These are phyloP conservation scores for Fusarium illudens DNA, from an alignment of 2,329 filamentous ascomycete species.

Conservation along the genomic window DNA sequence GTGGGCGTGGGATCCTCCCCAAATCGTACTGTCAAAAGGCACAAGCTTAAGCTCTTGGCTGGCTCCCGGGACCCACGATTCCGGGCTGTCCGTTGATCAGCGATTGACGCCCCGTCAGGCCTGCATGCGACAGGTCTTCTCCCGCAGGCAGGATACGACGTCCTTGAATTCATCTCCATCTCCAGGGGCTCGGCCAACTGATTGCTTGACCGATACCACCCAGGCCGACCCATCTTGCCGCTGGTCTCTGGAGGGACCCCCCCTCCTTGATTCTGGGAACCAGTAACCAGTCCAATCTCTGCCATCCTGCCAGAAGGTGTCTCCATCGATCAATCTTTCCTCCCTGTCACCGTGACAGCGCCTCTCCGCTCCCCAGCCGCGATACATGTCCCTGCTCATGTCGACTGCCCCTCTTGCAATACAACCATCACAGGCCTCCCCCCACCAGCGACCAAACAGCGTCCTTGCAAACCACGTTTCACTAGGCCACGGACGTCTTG, in stretches of 20 bases:
- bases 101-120: constrained; percentile 38
- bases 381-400: constrained; percentile 31
- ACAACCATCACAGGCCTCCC: constrained; percentile 30
- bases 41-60: constrained; percentile 38
- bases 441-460: constrained; percentile 29
- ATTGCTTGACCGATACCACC: constrained; percentile 25
- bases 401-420: constrained; percentile 33
- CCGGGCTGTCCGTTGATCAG: constrained; percentile 39
- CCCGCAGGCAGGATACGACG: constrained; percentile 34
- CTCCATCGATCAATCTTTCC: constrained; percentile 37
- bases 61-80: constrained; percentile 39
- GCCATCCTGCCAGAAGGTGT: constrained; percentile 31
- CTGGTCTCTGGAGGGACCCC: constrained; percentile 29
- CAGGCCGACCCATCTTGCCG: constrained; percentile 21
- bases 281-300: constrained; percentile 28
- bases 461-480: constrained; percentile 36
- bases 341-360: constrained; percentile 30
- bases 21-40: constrained; percentile 18
- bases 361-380: constrained; percentile 33
- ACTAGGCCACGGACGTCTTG: constrained; percentile 26
- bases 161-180: constrained; percentile 29
- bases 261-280: constrained; percentile 32
- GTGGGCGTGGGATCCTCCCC: constrained; percentile 30
- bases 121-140: constrained; percentile 37
- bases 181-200: constrained; percentile 34